phyloP scores from a whole-genome alignment of 768 basidiomycete species.

The Lactarius akahatsu region DNA sequence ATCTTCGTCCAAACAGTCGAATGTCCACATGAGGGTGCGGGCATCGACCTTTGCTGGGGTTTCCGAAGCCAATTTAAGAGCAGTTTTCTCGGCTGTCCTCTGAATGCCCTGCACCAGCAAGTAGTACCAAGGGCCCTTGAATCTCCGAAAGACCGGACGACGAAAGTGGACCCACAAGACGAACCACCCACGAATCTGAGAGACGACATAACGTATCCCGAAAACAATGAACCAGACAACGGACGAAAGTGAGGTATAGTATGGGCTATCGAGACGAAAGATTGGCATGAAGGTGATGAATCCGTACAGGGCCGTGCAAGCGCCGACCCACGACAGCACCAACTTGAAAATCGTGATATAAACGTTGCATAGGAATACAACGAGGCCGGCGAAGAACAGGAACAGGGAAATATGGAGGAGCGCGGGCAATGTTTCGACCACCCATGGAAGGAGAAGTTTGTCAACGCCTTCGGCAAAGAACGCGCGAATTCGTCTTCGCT shows the following conservation, averaged over 20 bases:
- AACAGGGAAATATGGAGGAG: not conserved
- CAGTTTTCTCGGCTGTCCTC: no score
- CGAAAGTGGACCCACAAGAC: no score
- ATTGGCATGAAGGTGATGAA: not conserved
- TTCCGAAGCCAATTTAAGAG: no score
- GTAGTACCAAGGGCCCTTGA: accelerated
- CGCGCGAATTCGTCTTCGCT: no score
- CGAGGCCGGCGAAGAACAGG: not conserved
- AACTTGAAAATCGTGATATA: not conserved
- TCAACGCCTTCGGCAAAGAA: not conserved
- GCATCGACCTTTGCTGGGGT: no score
- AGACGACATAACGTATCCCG: no score
- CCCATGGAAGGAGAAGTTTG: not conserved
- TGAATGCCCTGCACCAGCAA: no score
- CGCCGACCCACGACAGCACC: not conserved
- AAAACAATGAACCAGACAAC: no score
- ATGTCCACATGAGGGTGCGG: no score
- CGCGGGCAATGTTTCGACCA: not conserved
- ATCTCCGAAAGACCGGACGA: no score
- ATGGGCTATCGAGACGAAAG: not conserved
- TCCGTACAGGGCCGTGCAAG: not conserved
- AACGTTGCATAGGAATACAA: not conserved
- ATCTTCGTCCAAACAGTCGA: no score
- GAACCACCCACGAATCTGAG: no score
- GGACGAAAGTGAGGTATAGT: not conserved